Percentiles rank a stretch among this genome's conserved stretches.
Evolutionary conservation across 257 asterid genomes (phyloP).

Genomic region (Ophiorrhiza pumila): DNA sequence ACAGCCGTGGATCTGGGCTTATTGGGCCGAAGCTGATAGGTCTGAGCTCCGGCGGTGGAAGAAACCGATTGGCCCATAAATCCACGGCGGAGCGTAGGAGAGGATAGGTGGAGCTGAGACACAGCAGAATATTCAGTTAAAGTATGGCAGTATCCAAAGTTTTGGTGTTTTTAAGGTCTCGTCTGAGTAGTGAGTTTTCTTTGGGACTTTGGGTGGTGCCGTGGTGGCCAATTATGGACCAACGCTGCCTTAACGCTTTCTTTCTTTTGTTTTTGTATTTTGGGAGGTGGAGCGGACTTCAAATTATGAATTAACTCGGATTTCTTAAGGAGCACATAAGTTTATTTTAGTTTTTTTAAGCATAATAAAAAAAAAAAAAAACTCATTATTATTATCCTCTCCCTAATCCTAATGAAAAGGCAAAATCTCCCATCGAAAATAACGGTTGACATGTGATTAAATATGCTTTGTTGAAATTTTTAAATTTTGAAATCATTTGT

Average conservation of each 20-base stretch:
- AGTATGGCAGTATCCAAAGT: neutral
- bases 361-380: neutral
- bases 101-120: constrained; percentile 4
- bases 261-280: neutral
- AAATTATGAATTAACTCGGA: constrained; percentile 27
- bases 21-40: constrained; percentile 1
- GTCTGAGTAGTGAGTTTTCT: no score
- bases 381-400: no score
- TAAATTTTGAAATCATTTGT: no score
- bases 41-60: constrained; percentile 30
- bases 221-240: no score
- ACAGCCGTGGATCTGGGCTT: constrained; percentile 30
- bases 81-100: constrained; percentile 22
- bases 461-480: no score
- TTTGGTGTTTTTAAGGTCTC: neutral
- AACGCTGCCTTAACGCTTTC: no score
- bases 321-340: constrained; percentile 6
- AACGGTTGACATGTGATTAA: no score
- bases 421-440: no score
- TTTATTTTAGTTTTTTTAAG: neutral
- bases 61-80: constrained; percentile 76
- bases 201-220: no score
- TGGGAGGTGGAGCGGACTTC: constrained; percentile 24
- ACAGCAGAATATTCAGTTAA: neutral
- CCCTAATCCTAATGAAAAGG: no score